Evolutionary conservation across 2,329 filamentous ascomycete genomes (phyloP).

Genomic region (Lachnellula hyalina): DNA sequence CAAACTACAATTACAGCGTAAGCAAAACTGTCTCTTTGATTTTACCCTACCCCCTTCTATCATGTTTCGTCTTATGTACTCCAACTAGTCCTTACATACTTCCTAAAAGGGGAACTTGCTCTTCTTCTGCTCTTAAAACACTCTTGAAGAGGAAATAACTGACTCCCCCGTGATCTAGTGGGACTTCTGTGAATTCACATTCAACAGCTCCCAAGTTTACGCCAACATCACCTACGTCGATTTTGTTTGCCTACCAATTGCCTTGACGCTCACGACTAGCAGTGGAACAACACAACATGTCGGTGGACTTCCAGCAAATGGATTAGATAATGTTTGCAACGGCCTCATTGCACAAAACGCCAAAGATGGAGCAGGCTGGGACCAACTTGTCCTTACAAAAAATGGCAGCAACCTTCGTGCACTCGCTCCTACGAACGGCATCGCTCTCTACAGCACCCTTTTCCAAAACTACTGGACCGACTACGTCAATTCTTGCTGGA

Average conservation of each 20-base stretch:
- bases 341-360: conserved; percentile 49
- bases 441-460: conserved; percentile 34
- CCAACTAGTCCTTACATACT: too few species aligned
- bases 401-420: conserved; percentile 34
- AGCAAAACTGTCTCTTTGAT: too few species aligned
- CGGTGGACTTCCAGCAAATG: conserved; percentile 50
- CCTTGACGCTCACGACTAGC: conserved; percentile 42
- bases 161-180: too few species aligned
- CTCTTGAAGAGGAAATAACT: too few species aligned
- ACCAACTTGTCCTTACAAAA: conserved; percentile 39
- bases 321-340: conserved; percentile 49
- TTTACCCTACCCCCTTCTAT: too few species aligned
- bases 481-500: conserved; percentile 42
- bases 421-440: conserved; percentile 36
- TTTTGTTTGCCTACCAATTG: conserved; percentile 61
- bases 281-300: conserved; percentile 42
- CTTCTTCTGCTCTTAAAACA: too few species aligned
- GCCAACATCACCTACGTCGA: conserved; percentile 70
- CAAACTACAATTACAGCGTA: conserved; percentile 53
- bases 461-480: conserved; percentile 40
- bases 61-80: too few species aligned
- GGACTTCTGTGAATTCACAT: conserved; percentile 66
- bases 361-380: conserved; percentile 55
- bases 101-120: too few species aligned
- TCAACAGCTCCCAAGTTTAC: conserved; percentile 54